Evolutionary conservation across 768 basidiomycete species (phyloP).

Genomic region (Phanerochaete carnosa): DNA sequence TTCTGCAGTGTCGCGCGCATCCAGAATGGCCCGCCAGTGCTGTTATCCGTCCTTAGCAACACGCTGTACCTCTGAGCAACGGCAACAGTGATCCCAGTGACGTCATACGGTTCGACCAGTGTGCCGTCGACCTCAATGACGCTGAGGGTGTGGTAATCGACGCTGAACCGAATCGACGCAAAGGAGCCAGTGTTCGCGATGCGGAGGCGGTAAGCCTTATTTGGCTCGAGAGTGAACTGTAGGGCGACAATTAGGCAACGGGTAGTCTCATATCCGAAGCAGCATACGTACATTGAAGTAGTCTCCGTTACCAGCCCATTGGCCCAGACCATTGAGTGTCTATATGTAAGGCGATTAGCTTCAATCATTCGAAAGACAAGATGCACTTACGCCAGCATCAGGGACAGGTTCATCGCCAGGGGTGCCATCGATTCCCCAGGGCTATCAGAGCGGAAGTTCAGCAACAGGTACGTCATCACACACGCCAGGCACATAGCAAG

Average conservation of each 20-base stretch:
- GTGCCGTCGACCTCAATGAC: slow-evolving; percentile 50
- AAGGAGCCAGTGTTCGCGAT: slow-evolving; percentile 47
- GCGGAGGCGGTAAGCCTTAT: slow-evolving; percentile 43
- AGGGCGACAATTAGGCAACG: no score
- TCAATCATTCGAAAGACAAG: background rate
- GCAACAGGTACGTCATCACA: no score
- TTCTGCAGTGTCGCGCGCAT: slow-evolving; percentile 31
- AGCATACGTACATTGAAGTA: slow-evolving; percentile 24
- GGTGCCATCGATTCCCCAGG: slow-evolving; percentile 26
- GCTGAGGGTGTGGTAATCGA: slow-evolving; percentile 43
- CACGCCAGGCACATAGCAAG: no score
- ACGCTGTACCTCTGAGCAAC: slow-evolving; percentile 53
- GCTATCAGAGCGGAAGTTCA: no score
- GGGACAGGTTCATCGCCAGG: slow-evolving; percentile 33
- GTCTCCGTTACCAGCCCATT: slow-evolving; percentile 28
- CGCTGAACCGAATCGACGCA: slow-evolving; percentile 40
- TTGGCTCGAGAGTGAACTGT: slow-evolving; percentile 33
- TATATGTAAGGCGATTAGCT: background rate
- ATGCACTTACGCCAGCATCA: slow-evolving; percentile 25
- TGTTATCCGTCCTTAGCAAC: slow-evolving; percentile 39
- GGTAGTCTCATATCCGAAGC: background rate
- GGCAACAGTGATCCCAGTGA: slow-evolving; percentile 37
- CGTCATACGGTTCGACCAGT: slow-evolving; percentile 34
- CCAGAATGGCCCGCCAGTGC: slow-evolving; percentile 34
- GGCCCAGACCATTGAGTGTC: slow-evolving; percentile 33